These are phyloP conservation scores for Trichoderma simmonsii DNA, from an alignment of 2,329 filamentous ascomycete genomes.

Conservation along the genomic window DNA sequence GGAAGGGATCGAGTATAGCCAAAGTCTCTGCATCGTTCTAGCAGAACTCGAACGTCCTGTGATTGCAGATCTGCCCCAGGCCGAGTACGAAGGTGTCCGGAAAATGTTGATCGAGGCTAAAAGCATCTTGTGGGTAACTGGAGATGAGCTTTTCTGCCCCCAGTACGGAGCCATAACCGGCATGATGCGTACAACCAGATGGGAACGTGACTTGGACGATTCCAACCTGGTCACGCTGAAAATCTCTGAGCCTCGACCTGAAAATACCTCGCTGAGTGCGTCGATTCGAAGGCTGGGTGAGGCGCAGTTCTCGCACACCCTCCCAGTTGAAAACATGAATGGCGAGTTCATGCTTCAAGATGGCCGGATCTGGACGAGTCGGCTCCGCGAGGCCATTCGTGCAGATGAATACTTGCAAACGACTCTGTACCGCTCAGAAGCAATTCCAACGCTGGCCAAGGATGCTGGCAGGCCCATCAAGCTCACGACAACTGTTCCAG, in stretches of 20 bases:
- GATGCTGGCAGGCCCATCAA: conserved; percentile 20
- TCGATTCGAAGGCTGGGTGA: conserved; percentile 9
- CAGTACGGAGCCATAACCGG: conserved; percentile 14
- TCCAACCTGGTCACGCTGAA: conserved; percentile 16
- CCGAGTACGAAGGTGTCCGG: conserved; percentile 16
- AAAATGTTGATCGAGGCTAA: conserved; percentile 18
- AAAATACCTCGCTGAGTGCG: conserved; percentile 4
- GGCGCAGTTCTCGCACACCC: conserved; percentile 17
- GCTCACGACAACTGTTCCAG: conserved; percentile 9
- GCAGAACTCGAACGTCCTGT: conserved; percentile 14
- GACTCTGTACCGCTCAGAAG: neutral
- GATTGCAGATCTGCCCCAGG: conserved; percentile 10
- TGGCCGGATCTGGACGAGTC: conserved; percentile 7
- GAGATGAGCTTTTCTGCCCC: conserved; percentile 13
- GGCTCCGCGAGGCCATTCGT: conserved; percentile 13
- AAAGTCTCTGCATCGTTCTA: conserved; percentile 16
- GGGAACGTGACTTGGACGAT: conserved; percentile 20
- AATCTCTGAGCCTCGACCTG: neutral
- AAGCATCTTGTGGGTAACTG: conserved; percentile 20
- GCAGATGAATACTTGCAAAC: conserved; percentile 6
- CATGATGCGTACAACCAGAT: conserved; percentile 14
- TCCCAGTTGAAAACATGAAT: conserved; percentile 16
- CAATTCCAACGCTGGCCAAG: conserved; percentile 4
- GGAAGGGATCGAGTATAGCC: conserved; percentile 10
- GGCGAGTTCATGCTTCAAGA: conserved; percentile 18